A percentile compares a stretch with the other conserved stretches of the same genome.
Conservation (phyloP, 768 basidiomycete genomes). For the Termitomyces sp. region DNA sequence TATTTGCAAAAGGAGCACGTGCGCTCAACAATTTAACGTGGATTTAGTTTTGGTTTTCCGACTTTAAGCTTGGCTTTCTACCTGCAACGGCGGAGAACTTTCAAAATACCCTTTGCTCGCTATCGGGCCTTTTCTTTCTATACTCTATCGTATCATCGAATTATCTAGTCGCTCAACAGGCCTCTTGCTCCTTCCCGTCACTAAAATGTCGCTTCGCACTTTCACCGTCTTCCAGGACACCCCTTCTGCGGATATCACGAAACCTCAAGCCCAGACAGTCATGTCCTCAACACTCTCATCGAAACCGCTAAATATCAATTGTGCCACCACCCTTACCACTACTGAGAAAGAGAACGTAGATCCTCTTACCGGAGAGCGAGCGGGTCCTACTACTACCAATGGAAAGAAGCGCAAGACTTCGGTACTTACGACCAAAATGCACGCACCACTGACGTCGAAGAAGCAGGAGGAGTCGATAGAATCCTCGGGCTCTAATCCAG, state of each 20-base stretch:
- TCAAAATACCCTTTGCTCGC: slow-evolving; percentile 1
- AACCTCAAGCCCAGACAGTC: slow-evolving; percentile 23
- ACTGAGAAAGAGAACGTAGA: slow-evolving; percentile 78
- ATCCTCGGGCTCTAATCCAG: slow-evolving; percentile 34
- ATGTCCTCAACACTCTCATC: slow-evolving; percentile 21
- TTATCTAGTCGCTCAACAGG: slow-evolving; percentile 1
- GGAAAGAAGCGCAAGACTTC: slow-evolving; percentile 64
- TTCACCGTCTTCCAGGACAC: slow-evolving; percentile 65
- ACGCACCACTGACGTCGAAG: slow-evolving; percentile 31
- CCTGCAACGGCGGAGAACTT: slow-evolving; percentile 7
- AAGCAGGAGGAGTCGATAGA: slow-evolving; percentile 41
- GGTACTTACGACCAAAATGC: slow-evolving; percentile 51
- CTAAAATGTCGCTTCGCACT: slow-evolving; percentile 46
- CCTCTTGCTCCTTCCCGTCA: slow-evolving; percentile 5
- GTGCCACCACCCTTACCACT: slow-evolving; percentile 28
- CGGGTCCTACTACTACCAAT: slow-evolving; percentile 29
- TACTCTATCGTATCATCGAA: neutral
- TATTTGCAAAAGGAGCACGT: slow-evolving; percentile 10
- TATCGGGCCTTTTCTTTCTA: slow-evolving; percentile 1
- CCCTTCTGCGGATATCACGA: slow-evolving; percentile 30
- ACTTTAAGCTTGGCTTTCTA: slow-evolving; percentile 12
- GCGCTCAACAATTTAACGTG: slow-evolving; percentile 14
- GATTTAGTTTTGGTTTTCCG: slow-evolving; percentile 13
- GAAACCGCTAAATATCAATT: slow-evolving; percentile 15
- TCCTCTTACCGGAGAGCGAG: slow-evolving; percentile 64